phyloP scores from a whole-genome alignment of 805 yeast genomes.

The Candida verbasci region DNA sequence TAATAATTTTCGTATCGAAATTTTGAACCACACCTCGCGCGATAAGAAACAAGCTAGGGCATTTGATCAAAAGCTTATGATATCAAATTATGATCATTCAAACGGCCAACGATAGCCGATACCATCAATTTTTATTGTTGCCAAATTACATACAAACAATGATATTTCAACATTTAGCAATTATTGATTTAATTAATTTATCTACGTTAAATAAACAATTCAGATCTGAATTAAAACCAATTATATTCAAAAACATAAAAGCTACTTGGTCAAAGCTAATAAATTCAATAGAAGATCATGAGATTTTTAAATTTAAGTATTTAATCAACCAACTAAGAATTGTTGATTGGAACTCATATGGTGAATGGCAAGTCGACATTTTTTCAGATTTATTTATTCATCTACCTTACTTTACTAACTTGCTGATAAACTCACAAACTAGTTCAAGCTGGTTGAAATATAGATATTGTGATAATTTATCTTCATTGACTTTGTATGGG shows the following conservation, averaged over 20 bases:
- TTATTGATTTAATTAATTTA: conserved; percentile 11
- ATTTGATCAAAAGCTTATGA: background rate
- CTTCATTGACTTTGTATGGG: conserved; percentile 20
- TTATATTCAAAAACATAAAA: conserved; percentile 18
- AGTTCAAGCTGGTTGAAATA: conserved; percentile 42
- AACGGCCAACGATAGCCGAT: background rate
- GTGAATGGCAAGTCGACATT: conserved; percentile 34
- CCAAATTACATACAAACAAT: background rate
- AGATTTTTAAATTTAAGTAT: conserved; percentile 9
- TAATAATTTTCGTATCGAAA: too few relatives aligned
- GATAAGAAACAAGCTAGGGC: too few relatives aligned
- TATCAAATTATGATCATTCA: background rate
- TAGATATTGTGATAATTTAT: conserved; percentile 17
- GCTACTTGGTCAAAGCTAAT: conserved; percentile 23
- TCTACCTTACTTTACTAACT: conserved; percentile 19
- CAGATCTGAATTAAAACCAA: conserved; percentile 15
- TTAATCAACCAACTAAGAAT: conserved; percentile 23
- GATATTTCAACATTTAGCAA: conserved; percentile 6
- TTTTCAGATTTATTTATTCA: conserved; percentile 15
- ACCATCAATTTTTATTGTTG: background rate
- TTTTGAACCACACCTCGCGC: too few relatives aligned
- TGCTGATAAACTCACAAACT: conserved; percentile 28
- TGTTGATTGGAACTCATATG: conserved; percentile 26
- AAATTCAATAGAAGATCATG: too few relatives aligned
- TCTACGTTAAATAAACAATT: conserved; percentile 13